phyloP scores from a whole-genome alignment of 179 eudicot species.

The Vitellaria paradoxa region DNA sequence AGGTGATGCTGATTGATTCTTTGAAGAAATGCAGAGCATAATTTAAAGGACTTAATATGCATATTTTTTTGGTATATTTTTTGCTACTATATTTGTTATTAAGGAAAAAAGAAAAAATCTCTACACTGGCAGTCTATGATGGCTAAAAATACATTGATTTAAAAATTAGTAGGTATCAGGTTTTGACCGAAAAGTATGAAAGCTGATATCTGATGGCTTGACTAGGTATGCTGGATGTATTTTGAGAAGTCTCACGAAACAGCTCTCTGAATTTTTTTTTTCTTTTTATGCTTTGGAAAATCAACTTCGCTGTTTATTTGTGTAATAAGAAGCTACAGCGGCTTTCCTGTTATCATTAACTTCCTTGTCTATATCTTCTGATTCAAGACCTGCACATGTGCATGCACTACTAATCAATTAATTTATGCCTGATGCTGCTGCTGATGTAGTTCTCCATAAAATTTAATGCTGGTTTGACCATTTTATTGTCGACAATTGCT shows the following conservation, averaged over 20 bases:
- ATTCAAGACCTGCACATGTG: background rate
- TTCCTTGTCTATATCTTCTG: background rate
- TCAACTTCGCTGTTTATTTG: background rate
- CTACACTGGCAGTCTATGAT: too few relatives aligned
- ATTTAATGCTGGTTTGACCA: background rate
- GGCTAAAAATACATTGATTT: background rate
- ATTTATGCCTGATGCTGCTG: background rate
- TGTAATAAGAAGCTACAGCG: background rate
- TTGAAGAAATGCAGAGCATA: too few relatives aligned
- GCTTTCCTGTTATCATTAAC: background rate
- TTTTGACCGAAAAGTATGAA: background rate
- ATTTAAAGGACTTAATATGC: too few relatives aligned
- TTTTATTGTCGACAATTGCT: background rate
- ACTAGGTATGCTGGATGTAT: background rate
- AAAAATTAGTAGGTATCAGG: background rate
- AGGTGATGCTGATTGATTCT: background rate
- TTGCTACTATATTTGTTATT: too few relatives aligned
- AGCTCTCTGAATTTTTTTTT: background rate
- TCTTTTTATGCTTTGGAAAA: background rate
- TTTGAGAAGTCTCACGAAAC: too few relatives aligned
- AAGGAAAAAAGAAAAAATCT: too few relatives aligned
- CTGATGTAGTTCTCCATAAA: background rate
- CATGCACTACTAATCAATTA: background rate
- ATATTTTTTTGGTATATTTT: too few relatives aligned
- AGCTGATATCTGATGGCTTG: background rate